Evolutionary conservation across 768 basidiomycete genomes (phyloP).

Genomic region (Rhodotorula taiwanensis): DNA sequence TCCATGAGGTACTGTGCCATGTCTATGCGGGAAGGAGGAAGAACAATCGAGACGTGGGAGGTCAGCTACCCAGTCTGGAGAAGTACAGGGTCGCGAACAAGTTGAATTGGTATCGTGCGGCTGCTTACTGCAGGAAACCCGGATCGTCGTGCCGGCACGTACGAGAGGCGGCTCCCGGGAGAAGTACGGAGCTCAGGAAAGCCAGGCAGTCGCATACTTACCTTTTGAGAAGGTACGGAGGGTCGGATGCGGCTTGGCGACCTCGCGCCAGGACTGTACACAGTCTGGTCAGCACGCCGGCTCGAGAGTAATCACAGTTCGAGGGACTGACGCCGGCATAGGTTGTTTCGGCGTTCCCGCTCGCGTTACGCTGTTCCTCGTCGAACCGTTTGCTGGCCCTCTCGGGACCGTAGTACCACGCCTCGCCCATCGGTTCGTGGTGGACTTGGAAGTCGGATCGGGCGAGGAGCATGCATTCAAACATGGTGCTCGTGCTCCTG

Average conservation of each 20-base stretch:
- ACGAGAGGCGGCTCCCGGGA: neutral
- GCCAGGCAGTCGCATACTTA: constrained; percentile 4
- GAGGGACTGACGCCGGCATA: constrained; percentile 36
- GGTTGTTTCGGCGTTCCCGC: constrained; percentile 24
- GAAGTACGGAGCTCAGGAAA: neutral
- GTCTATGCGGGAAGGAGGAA: constrained; percentile 5
- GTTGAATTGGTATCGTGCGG: no score
- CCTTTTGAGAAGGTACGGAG: constrained; percentile 38
- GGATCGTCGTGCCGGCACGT: neutral
- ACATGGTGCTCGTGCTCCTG: constrained; percentile 36
- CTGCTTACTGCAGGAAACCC: neutral
- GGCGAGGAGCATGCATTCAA: constrained; percentile 37
- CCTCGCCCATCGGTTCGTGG: constrained; percentile 39
- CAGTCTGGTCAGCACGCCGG: neutral
- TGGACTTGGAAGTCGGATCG: constrained; percentile 30
- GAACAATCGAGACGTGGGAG: neutral
- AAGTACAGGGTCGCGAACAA: no score
- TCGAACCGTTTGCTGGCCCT: constrained; percentile 35
- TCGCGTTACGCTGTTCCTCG: constrained; percentile 16
- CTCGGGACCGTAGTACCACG: constrained; percentile 38
- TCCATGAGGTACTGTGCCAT: constrained; percentile 41
- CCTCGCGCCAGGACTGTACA: constrained; percentile 33
- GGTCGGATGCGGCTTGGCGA: constrained; percentile 15
- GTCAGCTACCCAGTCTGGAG: neutral
- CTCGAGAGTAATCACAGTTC: no score